Base-by-base conservation (phyloP, 768 basidiomycete species). In the Trametes villosa region DNA sequence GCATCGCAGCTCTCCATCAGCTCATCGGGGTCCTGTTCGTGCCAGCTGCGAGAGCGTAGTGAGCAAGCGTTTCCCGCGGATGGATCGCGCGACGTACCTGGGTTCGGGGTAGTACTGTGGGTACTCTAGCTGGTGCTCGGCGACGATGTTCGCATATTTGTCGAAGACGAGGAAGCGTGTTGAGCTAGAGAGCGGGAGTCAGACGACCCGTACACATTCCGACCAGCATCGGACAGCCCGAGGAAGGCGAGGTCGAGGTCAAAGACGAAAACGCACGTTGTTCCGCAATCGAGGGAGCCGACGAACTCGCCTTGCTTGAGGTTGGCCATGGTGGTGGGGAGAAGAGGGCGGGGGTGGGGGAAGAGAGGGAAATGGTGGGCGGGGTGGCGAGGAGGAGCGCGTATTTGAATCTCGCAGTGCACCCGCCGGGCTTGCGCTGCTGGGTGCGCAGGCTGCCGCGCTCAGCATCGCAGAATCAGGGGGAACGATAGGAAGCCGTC, bases 141-240 rank as follows among this genome's bases (percentile, higher is more conserved):
- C 90, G 58, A 98, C 77, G 67, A 97, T 91, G 69, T 94, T 83
- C 26, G 96, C 95, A 68, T 90, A 76, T 68, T 87, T 79, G 79
- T 97, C 88, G 70, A 97, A 96, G 59, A 97, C 76, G 68, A 97
- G 94, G 75, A 96, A 96, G 50, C 95, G 86, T 22, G 92, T 90
- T 15, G 94, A 95, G 12, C 94, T 96, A 68, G 9, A 30, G 41
- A 22, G 24, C 30, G 31, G 36, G 7, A 18, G 52, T 24, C 47
- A 50, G n/a, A n/a, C 44, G 11, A 9, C 20, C 34, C 9, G 31
- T 17, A 46, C 31, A 52, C 29, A 33, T 33, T 30, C 42, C n/a
- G n/a, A 24, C 57, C 22, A 40, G n/a, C n/a, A n/a, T n/a, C n/a
- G n/a, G n/a, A n/a, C n/a, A n/a, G n/a, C n/a, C n/a, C n/a, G n/a